Evolutionary conservation across 192 early-diverging fungal genomes (phyloP).

Genomic region (Globomyces pollinis-pini): DNA sequence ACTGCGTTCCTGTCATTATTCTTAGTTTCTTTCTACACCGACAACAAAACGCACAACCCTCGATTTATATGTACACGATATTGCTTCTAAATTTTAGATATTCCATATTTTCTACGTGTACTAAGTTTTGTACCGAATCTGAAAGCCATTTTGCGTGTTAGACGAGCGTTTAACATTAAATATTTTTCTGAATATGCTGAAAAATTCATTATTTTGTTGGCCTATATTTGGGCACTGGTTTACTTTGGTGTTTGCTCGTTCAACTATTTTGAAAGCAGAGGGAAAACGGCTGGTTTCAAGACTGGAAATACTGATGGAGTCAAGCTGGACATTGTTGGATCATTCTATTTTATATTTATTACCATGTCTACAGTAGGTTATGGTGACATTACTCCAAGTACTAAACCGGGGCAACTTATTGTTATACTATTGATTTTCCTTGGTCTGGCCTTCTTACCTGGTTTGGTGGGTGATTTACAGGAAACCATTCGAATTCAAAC

Average conservation of each 20-base stretch:
- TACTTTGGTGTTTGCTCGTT: conserved; percentile 57
- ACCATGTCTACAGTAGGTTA: conserved; percentile 68
- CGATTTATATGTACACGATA: not conserved
- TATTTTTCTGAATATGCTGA: conserved; percentile 32
- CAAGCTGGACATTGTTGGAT: not conserved
- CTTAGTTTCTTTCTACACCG: too few relatives aligned
- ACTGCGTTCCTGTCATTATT: not conserved
- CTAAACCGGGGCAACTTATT: conserved; percentile 44
- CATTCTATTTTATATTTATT: conserved; percentile 53
- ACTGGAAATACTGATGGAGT: conserved; percentile 11
- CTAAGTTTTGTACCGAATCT: conserved; percentile 48
- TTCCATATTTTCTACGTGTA: conserved; percentile 59
- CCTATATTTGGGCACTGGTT: conserved; percentile 41
- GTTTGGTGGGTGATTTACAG: conserved; percentile 25
- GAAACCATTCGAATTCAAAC: conserved; percentile 17
- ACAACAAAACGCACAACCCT: not conserved
- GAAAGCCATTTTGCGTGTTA: conserved; percentile 45
- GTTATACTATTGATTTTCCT: conserved; percentile 54
- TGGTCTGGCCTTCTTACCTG: conserved; percentile 52
- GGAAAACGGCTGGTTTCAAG: too few relatives aligned
- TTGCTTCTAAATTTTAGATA: conserved; percentile 8
- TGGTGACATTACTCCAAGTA: conserved; percentile 57
- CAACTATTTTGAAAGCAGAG: conserved; percentile 47
- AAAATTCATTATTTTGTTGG: conserved; percentile 45
- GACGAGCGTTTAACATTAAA: conserved; percentile 9